Evolutionary conservation across 2,329 filamentous ascomycete genomes (phyloP).

Genomic region (Sphaerulina musiva): DNA sequence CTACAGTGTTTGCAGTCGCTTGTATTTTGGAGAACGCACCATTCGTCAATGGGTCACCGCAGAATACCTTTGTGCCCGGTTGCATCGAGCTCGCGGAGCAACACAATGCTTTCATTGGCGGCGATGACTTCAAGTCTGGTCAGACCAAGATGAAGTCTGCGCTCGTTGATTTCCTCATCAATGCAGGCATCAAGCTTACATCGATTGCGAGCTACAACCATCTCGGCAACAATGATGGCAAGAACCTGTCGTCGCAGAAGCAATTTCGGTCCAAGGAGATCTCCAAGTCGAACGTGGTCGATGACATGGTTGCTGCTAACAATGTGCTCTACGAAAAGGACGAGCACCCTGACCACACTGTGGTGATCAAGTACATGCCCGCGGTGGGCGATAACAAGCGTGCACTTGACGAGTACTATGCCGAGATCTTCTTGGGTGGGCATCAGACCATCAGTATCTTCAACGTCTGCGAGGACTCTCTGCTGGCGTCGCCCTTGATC

Average conservation of each 20-base stretch:
- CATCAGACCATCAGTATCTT: conserved; percentile 98
- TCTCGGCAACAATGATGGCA: conserved; percentile 98
- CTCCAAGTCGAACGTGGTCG: conserved; percentile 97
- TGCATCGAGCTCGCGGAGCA: conserved; percentile 82
- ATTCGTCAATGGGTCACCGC: conserved; percentile 98
- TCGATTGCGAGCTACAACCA: conserved; percentile 99
- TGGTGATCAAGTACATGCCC: conserved; percentile 99
- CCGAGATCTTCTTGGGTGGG: conserved; percentile 97
- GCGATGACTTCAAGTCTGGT: conserved; percentile 98
- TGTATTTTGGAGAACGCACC: conserved; percentile 83
- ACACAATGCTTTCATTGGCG: conserved; percentile 84
- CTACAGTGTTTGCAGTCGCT: conserved; percentile 91
- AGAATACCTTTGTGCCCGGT: conserved; percentile 97
- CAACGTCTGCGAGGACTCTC: conserved; percentile 98
- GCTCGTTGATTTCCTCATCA: conserved; percentile 97
- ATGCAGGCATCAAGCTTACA: conserved; percentile 95
- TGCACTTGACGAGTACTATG: conserved; percentile 97
- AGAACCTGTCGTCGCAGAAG: conserved; percentile 93
- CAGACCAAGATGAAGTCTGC: conserved; percentile 99
- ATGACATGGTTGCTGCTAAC: conserved; percentile 99
- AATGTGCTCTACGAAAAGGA: conserved; percentile 78
- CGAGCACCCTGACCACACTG: conserved; percentile 95
- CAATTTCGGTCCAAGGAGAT: conserved; percentile 99
- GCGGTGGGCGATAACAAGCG: conserved; percentile 98
- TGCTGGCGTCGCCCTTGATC: conserved; percentile 91